Evolutionary conservation across 495 filamentous ascomycete species (phyloP).

Genomic region (Amphirosellinia nigrospora): DNA sequence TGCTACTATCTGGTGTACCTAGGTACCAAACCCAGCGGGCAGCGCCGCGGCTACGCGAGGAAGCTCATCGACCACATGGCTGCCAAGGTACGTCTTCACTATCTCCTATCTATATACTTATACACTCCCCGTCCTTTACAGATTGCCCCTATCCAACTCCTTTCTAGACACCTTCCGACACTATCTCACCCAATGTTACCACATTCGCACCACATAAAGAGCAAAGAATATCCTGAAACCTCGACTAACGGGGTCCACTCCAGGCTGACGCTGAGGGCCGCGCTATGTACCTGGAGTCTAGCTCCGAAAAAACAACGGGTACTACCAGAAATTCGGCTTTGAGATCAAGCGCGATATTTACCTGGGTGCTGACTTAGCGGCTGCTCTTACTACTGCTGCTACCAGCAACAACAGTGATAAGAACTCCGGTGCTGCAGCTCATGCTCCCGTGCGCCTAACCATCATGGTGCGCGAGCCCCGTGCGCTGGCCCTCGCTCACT

Average conservation of each 20-base stretch:
- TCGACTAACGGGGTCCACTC: conserved; percentile 10
- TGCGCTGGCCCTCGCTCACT: conserved; percentile 39
- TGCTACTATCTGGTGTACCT: conserved; percentile 82
- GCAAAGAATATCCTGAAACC: neutral
- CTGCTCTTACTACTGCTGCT: neutral
- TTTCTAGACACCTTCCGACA: neutral
- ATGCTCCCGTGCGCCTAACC: conserved; percentile 64
- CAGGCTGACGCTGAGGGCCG: conserved; percentile 69
- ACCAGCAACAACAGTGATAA: conserved; percentile 25
- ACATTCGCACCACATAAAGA: neutral
- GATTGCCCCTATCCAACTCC: conserved; percentile 24
- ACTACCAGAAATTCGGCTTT: conserved; percentile 77
- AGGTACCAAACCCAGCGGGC: conserved; percentile 68
- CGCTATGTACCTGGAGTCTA: conserved; percentile 77
- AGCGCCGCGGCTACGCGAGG: conserved; percentile 71
- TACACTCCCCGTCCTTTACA: neutral
- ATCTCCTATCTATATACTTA: conserved; percentile 12
- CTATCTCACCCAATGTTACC: neutral
- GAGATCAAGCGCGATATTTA: conserved; percentile 61
- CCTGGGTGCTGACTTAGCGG: conserved; percentile 49
- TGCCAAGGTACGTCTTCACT: conserved; percentile 55
- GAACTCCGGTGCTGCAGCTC: conserved; percentile 30
- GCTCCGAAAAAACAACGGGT: conserved; percentile 66
- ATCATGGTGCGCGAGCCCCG: conserved; percentile 78
- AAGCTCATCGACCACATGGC: conserved; percentile 72